Percentiles rank a stretch among this genome's conserved stretches.
Conservation (phyloP, 2,329 filamentous ascomycete species). For the Microcyclosporella mali region DNA sequence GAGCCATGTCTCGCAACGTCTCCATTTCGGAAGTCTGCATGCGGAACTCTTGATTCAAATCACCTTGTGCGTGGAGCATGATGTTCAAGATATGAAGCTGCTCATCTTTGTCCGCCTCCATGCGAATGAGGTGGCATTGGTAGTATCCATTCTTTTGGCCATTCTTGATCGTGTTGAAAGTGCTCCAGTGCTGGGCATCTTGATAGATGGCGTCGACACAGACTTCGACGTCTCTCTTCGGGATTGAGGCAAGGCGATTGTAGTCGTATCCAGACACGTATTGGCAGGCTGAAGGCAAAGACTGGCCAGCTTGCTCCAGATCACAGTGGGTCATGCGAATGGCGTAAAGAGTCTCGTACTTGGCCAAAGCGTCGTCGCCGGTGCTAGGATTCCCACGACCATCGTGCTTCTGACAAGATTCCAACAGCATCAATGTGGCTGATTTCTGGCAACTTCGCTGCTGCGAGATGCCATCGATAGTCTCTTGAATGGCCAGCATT, state of each 20-base stretch:
- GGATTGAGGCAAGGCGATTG: slow-evolving; percentile 27
- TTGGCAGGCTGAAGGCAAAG: slow-evolving; percentile 47
- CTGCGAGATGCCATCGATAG: slow-evolving; percentile 41
- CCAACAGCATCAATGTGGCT: slow-evolving; percentile 47
- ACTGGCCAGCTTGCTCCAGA: slow-evolving; percentile 47
- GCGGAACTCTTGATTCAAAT: not conserved
- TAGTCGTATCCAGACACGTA: slow-evolving; percentile 40
- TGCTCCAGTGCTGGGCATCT: slow-evolving; percentile 52
- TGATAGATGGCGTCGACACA: slow-evolving; percentile 50
- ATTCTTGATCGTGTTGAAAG: slow-evolving; percentile 53
- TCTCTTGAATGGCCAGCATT: slow-evolving; percentile 34
- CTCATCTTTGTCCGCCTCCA: slow-evolving; percentile 50
- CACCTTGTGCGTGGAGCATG: slow-evolving; percentile 5
- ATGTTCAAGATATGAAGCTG: slow-evolving; percentile 17
- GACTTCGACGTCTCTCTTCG: slow-evolving; percentile 36
- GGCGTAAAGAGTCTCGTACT: slow-evolving; percentile 51
- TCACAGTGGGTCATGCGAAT: slow-evolving; percentile 60
- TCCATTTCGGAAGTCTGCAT: too few relatives aligned
- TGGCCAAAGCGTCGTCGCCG: slow-evolving; percentile 19
- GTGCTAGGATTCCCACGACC: slow-evolving; percentile 19
- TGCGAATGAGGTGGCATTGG: slow-evolving; percentile 56
- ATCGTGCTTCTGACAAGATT: slow-evolving; percentile 49
- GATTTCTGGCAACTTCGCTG: slow-evolving; percentile 49
- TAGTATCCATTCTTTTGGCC: slow-evolving; percentile 50
- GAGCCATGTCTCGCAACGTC: too few relatives aligned